These are phyloP conservation scores for Mortierella polycephala DNA, from an alignment of 371 early-diverging fungal genomes.

Conservation along the genomic window DNA sequence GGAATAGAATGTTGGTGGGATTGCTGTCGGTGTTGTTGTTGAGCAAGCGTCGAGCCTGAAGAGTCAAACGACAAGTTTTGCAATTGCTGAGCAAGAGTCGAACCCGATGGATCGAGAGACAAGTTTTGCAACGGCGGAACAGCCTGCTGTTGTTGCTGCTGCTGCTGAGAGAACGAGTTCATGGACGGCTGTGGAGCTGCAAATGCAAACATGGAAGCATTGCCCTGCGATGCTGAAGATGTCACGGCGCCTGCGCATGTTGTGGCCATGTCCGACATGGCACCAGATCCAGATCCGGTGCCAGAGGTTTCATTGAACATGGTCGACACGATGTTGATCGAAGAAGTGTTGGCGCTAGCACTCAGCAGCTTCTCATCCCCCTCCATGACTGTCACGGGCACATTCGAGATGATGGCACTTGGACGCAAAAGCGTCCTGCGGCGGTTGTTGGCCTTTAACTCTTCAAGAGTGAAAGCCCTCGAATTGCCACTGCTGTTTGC, in stretches of 20 bases:
- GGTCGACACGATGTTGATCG: slow-evolving; percentile 62
- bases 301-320: slow-evolving; percentile 59
- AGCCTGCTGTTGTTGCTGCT: slow-evolving; percentile 54
- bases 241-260: slow-evolving; percentile 12
- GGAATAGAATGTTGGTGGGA: slow-evolving; percentile 12
- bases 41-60: no score
- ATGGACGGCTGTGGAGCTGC: slow-evolving; percentile 20
- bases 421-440: slow-evolving; percentile 57
- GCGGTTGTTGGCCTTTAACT: slow-evolving; percentile 44
- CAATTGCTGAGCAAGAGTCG: neutral
- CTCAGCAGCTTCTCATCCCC: slow-evolving; percentile 60
- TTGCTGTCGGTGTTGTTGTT: slow-evolving; percentile 10
- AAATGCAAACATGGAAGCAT: slow-evolving; percentile 14
- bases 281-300: slow-evolving; percentile 29
- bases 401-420: slow-evolving; percentile 56
- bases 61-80: no score
- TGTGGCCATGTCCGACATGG: slow-evolving; percentile 13
- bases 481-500: slow-evolving; percentile 6
- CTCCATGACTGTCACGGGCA: slow-evolving; percentile 67
- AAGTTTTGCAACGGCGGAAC: slow-evolving; percentile 40
- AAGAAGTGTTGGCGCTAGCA: slow-evolving; percentile 55
- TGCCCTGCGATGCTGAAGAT: slow-evolving; percentile 20
- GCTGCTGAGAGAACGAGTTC: slow-evolving; percentile 36
- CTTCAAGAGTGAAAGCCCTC: slow-evolving; percentile 30
- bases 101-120: slow-evolving; percentile 19